Percentiles rank a stretch among this genome's conserved stretches.
These are phyloP conservation scores for Xylaria castorea DNA, from an alignment of 495 filamentous ascomycete species.

Conservation along the genomic window DNA sequence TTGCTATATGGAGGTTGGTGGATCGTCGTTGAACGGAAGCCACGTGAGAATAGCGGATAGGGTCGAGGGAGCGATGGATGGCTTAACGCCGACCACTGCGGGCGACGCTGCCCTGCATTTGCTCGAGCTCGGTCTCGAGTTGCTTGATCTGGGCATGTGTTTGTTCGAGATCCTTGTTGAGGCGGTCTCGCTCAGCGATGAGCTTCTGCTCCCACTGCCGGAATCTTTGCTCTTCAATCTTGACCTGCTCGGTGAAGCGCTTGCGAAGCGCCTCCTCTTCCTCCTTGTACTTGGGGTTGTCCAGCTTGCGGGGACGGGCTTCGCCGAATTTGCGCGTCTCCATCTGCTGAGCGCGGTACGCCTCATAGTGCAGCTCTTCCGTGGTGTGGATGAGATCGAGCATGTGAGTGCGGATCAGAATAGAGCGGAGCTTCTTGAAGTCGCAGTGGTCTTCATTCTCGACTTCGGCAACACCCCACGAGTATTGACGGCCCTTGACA, in stretches of 20 bases:
- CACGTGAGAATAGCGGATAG: constrained; percentile 34
- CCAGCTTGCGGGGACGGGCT: constrained; percentile 93
- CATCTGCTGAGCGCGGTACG: constrained; percentile 98
- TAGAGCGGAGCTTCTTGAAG: constrained; percentile 99
- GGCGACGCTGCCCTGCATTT: constrained; percentile 88
- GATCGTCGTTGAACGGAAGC: constrained; percentile 32
- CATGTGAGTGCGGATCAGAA: constrained; percentile 99
- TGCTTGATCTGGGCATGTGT: constrained; percentile 98
- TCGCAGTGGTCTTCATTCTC: constrained; percentile 99
- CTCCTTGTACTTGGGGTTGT: constrained; percentile 99
- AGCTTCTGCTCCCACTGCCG: constrained; percentile 99
- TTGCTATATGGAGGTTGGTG: constrained; percentile 33
- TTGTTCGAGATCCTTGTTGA: constrained; percentile 98
- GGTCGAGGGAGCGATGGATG: constrained; percentile 22
- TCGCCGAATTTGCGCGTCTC: constrained; percentile 99
- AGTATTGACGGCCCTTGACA: constrained; percentile 98
- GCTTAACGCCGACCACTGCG: constrained; percentile 93
- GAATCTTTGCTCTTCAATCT: constrained; percentile 99
- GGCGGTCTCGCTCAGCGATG: constrained; percentile 93
- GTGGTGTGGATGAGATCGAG: constrained; percentile 99
- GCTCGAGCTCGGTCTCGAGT: constrained; percentile 90
- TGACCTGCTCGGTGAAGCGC: constrained; percentile 99
- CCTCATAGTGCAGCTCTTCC: constrained; percentile 98
- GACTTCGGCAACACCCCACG: constrained; percentile 98
- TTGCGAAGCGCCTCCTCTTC: constrained; percentile 97